These are phyloP conservation scores for Colletotrichum musae DNA, from an alignment of 2,329 filamentous ascomycete species.

Conservation along the genomic window DNA sequence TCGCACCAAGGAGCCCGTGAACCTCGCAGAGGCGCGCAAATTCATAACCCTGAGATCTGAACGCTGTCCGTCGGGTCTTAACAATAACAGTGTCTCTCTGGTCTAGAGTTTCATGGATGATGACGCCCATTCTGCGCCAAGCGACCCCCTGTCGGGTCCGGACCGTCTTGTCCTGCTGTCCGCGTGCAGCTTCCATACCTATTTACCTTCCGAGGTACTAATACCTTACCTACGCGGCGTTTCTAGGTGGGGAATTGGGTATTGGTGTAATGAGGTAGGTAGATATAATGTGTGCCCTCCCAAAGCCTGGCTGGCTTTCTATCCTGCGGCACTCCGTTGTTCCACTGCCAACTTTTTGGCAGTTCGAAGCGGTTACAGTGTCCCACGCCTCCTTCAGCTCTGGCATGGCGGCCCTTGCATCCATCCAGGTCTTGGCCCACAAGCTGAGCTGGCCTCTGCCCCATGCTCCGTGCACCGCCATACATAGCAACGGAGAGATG, in stretches of 20 bases:
- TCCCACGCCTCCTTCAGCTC: conserved; percentile 14
- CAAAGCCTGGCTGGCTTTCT: neutral
- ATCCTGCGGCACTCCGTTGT: conserved; percentile 4
- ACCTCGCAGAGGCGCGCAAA: no score
- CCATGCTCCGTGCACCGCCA: conserved; percentile 12
- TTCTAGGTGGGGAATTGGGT: no score
- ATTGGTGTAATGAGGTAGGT: no score
- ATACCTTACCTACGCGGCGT: no score
- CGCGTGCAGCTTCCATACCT: conserved; percentile 3
- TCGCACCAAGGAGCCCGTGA: no score
- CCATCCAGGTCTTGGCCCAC: conserved; percentile 9
- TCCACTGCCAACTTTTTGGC: conserved; percentile 12
- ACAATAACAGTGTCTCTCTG: neutral
- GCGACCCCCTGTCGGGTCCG: conserved; percentile 18
- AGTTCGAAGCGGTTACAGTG: conserved; percentile 6
- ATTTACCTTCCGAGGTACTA: no score
- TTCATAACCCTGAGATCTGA: no score
- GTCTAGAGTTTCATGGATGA: conserved; percentile 31
- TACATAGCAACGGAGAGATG: neutral
- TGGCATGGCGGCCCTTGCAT: conserved; percentile 29
- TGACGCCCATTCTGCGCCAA: conserved; percentile 21
- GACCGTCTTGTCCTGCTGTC: conserved; percentile 16
- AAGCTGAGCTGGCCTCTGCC: conserved; percentile 29
- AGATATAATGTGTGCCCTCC: no score
- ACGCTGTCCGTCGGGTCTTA: no score